phyloP scores from a whole-genome alignment of 2,329 filamentous ascomycete genomes.

The Orbilia oligospora region DNA sequence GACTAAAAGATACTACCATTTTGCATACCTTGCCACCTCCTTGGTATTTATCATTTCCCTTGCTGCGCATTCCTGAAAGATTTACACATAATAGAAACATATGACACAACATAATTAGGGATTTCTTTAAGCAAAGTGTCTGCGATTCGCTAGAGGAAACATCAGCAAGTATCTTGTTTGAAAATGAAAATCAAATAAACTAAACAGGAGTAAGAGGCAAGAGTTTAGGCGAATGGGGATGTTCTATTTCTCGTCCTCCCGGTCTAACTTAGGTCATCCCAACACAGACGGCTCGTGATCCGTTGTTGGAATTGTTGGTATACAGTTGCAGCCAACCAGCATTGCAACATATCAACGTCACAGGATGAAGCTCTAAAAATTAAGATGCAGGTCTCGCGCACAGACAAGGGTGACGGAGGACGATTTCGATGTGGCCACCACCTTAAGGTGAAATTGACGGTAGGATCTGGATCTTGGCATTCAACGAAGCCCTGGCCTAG shows the following conservation, averaged over 20 bases:
- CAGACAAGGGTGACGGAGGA: conserved; percentile 19
- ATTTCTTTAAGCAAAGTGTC: not conserved
- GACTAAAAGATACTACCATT: conserved; percentile 4
- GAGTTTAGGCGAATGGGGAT: conserved; percentile 10
- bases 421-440: not conserved
- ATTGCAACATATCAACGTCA: not conserved
- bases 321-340: conserved; percentile 32
- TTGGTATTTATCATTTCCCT: conserved; percentile 39
- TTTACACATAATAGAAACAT: not conserved
- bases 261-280: conserved; percentile 38
- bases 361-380: conserved; percentile 17
- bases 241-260: conserved; percentile 7
- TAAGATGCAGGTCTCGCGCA: conserved; percentile 36
- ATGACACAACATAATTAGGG: conserved; percentile 1
- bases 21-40: conserved; percentile 32
- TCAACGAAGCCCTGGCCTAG: not conserved
- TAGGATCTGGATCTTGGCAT: conserved; percentile 13
- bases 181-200: not conserved
- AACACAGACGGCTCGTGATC: conserved; percentile 57
- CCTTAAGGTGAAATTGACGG: not conserved
- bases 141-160: not conserved
- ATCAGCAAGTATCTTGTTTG: not conserved
- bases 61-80: conserved; percentile 21
- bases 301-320: conserved; percentile 55
- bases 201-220: not conserved